Conservation (phyloP, 176 grass and related monocot species). For the Ampelocalamus luodianensis region DNA sequence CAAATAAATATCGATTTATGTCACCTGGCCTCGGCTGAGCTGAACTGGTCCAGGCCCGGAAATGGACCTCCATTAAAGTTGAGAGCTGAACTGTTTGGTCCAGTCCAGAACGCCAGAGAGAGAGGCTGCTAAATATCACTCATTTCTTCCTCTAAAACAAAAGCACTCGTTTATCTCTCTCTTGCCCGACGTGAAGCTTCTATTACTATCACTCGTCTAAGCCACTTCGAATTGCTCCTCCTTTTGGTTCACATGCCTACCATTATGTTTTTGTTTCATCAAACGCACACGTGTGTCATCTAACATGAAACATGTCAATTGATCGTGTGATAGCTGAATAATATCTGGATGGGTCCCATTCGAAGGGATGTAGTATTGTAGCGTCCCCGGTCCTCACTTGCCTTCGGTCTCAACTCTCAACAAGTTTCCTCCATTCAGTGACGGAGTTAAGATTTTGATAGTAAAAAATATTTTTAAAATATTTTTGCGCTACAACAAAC, state of each 20-base stretch:
- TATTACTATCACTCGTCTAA: neutral
- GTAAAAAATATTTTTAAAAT: too few species aligned
- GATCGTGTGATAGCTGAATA: neutral
- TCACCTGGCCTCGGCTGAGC: conserved; percentile 11
- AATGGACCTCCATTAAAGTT: neutral
- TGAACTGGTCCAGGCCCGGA: conserved; percentile 1
- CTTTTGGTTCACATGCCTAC: neutral
- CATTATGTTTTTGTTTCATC: neutral
- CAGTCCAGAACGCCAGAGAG: neutral
- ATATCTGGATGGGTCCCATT: neutral
- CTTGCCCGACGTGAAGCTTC: neutral
- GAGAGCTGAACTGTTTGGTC: neutral
- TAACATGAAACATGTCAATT: neutral
- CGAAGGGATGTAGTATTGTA: too few species aligned
- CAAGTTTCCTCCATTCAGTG: too few species aligned
- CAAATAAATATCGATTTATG: conserved; percentile 32
- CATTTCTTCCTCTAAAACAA: too few species aligned
- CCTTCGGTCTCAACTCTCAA: neutral
- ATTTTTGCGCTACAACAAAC: too few species aligned
- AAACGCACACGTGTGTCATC: too few species aligned
- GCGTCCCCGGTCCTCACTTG: neutral
- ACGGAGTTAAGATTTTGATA: too few species aligned
- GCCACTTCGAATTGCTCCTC: neutral
- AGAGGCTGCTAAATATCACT: neutral
- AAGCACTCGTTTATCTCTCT: neutral